Conservation (phyloP, 306 rosid genomes). For the Chamaecrista fasciculata region DNA sequence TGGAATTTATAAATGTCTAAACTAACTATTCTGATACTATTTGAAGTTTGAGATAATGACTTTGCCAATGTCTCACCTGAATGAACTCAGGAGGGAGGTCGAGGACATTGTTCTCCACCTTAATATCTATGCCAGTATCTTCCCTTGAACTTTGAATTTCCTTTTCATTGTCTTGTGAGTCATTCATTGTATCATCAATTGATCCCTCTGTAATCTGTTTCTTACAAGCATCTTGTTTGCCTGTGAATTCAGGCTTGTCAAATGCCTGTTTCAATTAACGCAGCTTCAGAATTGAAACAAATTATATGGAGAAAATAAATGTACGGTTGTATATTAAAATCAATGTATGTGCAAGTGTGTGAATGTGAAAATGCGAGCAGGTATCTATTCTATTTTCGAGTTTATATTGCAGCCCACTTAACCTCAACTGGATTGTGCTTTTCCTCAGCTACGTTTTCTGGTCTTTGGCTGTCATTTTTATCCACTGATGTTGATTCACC, state of each 20-base stretch:
- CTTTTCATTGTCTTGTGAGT: conserved; percentile 19
- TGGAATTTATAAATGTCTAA: neutral
- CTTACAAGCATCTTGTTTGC: conserved; percentile 10
- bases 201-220: conserved; percentile 20
- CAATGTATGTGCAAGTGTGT: neutral
- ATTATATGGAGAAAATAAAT: neutral
- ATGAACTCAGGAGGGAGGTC: conserved; percentile 16
- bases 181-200: conserved; percentile 21
- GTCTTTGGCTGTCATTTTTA: conserved; percentile 14
- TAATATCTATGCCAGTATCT: conserved; percentile 34
- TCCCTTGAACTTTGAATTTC: conserved; percentile 9
- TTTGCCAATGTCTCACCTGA: conserved; percentile 11
- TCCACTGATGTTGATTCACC: conserved; percentile 24
- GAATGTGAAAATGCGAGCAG: conserved; percentile 3
- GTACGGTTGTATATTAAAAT: neutral
- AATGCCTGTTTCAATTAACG: conserved; percentile 27
- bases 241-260: conserved; percentile 13
- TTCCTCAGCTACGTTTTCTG: conserved; percentile 20
- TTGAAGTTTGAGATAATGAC: neutral
- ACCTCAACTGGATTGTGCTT: conserved; percentile 21
- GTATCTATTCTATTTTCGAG: neutral
- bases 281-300: conserved; percentile 2
- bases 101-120: conserved; percentile 12
- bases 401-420: neutral
- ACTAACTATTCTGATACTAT: neutral